Conservation (phyloP, 2,329 filamentous ascomycete genomes). For the Verticillium albo-atrum region DNA sequence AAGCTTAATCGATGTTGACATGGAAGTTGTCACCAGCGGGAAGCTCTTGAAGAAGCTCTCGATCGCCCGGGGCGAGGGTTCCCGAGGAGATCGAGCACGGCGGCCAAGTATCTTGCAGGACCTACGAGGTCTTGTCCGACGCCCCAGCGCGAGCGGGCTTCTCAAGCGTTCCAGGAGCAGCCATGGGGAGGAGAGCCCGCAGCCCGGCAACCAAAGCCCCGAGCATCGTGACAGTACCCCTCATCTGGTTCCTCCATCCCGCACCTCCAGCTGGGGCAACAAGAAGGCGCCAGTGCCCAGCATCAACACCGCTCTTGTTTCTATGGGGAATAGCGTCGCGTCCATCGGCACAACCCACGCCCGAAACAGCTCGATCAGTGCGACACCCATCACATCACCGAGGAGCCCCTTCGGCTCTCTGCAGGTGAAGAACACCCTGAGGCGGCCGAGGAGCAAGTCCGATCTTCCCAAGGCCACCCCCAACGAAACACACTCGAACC, state of each 20-base stretch:
- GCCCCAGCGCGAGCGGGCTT: conserved; percentile 37
- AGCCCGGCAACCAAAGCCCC: conserved; percentile 20
- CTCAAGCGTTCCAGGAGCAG: conserved; percentile 44
- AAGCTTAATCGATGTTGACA: conserved; percentile 49
- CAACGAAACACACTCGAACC: conserved; percentile 26
- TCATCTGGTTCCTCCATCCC: conserved; percentile 44
- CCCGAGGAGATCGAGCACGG: conserved; percentile 26
- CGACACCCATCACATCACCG: conserved; percentile 47
- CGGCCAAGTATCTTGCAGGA: conserved; percentile 48
- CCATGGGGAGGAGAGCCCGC: conserved; percentile 22
- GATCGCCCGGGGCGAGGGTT: conserved; percentile 36
- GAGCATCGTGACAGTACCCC: conserved; percentile 39
- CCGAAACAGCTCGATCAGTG: conserved; percentile 57
- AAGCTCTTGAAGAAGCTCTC: conserved; percentile 60
- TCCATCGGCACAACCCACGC: conserved; percentile 53
- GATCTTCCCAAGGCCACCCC: conserved; percentile 38
- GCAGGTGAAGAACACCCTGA: conserved; percentile 40
- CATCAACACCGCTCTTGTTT: conserved; percentile 54
- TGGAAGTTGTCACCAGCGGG: conserved; percentile 51
- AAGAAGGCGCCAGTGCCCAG: conserved; percentile 48
- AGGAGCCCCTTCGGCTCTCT: conserved; percentile 42
- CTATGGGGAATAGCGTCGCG: conserved; percentile 50
- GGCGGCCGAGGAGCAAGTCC: conserved; percentile 49
- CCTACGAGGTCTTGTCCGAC: conserved; percentile 44
- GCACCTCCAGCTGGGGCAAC: conserved; percentile 42